phyloP scores from a whole-genome alignment of 371 early-diverging fungal genomes.

The Haplosporangium sp. region DNA sequence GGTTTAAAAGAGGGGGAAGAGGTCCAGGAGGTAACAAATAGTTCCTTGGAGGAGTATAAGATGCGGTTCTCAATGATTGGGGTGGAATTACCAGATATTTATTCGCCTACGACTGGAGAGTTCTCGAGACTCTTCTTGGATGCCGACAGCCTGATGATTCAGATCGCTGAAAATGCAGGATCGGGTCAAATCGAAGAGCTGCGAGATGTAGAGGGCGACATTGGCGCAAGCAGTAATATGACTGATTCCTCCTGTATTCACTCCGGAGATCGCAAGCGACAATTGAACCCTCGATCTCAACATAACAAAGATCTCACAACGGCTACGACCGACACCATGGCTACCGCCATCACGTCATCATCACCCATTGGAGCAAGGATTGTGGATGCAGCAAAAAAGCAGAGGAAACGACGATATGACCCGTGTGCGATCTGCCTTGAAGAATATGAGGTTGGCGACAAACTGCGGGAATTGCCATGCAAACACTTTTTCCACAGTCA shows the following conservation, averaged over 20 bases:
- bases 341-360: slow-evolving; percentile 2
- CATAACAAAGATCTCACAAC: slow-evolving; percentile 13
- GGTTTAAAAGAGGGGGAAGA: background rate
- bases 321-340: slow-evolving; percentile 1
- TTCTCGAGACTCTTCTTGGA: slow-evolving; percentile 40
- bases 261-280: background rate
- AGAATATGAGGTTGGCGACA: slow-evolving; percentile 65
- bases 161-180: background rate
- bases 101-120: slow-evolving; percentile 33
- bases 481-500: slow-evolving; percentile 73
- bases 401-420: slow-evolving; percentile 32
- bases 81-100: slow-evolving; percentile 36
- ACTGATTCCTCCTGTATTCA: background rate
- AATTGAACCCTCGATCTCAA: background rate
- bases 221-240: background rate
- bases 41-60: slow-evolving; percentile 17
- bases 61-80: slow-evolving; percentile 36
- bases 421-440: slow-evolving; percentile 78
- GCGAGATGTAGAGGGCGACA: slow-evolving; percentile 4
- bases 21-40: background rate
- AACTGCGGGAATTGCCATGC: slow-evolving; percentile 72
- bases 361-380: background rate
- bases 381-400: slow-evolving; percentile 1
- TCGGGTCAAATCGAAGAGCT: slow-evolving; percentile 16
- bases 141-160: slow-evolving; percentile 17